Evolutionary conservation across 352 stramenopile genomes (phyloP).

Genomic region (Pythium scleroteichum): DNA sequence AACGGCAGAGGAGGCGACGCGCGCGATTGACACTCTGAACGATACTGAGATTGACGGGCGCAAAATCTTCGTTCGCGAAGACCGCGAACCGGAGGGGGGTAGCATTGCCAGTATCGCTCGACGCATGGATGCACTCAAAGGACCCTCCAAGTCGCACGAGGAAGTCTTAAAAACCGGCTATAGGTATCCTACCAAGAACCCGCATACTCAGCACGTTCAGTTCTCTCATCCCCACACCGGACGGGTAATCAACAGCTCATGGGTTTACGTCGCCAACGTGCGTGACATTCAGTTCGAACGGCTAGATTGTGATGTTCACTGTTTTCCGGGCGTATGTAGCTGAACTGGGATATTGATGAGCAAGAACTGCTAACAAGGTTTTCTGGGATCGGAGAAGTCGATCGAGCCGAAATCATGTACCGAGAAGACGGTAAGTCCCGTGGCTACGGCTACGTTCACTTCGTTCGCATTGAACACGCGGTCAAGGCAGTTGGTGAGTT

Average conservation of each 20-base stretch:
- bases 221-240: too few relatives aligned
- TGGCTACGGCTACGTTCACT: slow-evolving; percentile 75
- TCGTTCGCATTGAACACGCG: slow-evolving; percentile 47
- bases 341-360: slow-evolving; percentile 71
- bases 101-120: slow-evolving; percentile 74
- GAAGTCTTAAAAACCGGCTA: slow-evolving; percentile 3
- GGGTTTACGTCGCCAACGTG: slow-evolving; percentile 72
- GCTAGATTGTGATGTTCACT: slow-evolving; percentile 55
- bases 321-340: too few relatives aligned
- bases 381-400: slow-evolving; percentile 59
- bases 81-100: slow-evolving; percentile 66
- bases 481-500: slow-evolving; percentile 50
- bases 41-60: slow-evolving; percentile 93
- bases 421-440: slow-evolving; percentile 61
- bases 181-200: too few relatives aligned
- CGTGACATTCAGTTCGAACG: slow-evolving; percentile 31
- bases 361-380: slow-evolving; percentile 74
- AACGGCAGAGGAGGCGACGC: slow-evolving; percentile 68
- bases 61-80: slow-evolving; percentile 87
- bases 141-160: slow-evolving; percentile 5
- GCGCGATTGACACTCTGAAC: slow-evolving; percentile 89
- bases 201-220: too few relatives aligned
- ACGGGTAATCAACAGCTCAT: too few relatives aligned
- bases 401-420: slow-evolving; percentile 61
- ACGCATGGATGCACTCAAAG: neutral